Evolutionary conservation across 2,329 filamentous ascomycete genomes (phyloP).

Genomic region (Pezicula carpinea): DNA sequence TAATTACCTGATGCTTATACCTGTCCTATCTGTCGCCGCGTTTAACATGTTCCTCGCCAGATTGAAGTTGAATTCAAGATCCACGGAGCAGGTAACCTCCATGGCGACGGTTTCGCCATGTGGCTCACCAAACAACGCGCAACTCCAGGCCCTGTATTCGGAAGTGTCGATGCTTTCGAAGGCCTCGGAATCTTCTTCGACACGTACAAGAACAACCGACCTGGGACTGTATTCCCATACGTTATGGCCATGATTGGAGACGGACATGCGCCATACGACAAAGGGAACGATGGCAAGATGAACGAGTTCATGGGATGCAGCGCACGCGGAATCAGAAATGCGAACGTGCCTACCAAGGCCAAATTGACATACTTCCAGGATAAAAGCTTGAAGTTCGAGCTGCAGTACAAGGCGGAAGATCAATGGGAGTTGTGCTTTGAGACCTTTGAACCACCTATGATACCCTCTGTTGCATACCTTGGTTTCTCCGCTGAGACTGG

Average conservation of each 20-base stretch:
- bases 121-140: conserved; percentile 96
- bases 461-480: conserved; percentile 73
- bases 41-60: conserved; percentile 28
- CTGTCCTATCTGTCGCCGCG: not conserved
- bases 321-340: conserved; percentile 81
- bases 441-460: conserved; percentile 62
- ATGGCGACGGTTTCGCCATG: conserved; percentile 95
- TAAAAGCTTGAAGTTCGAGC: conserved; percentile 81
- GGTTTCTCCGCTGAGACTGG: conserved; percentile 87
- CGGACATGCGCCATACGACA: conserved; percentile 83
- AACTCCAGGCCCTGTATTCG: conserved; percentile 78
- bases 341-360: conserved; percentile 75
- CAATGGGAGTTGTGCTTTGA: conserved; percentile 91
- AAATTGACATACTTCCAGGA: conserved; percentile 96
- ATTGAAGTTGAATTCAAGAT: conserved; percentile 96
- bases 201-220: conserved; percentile 99
- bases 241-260: conserved; percentile 99
- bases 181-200: conserved; percentile 91
- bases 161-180: conserved; percentile 82
- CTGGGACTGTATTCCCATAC: conserved; percentile 92
- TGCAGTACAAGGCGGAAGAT: conserved; percentile 89
- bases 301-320: conserved; percentile 94
- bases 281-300: conserved; percentile 88
- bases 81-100: conserved; percentile 80
- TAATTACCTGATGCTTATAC: conserved; percentile 26